Base-by-base conservation (phyloP, 1,284 basidiomycete species). In the Vanrija humicola region DNA sequence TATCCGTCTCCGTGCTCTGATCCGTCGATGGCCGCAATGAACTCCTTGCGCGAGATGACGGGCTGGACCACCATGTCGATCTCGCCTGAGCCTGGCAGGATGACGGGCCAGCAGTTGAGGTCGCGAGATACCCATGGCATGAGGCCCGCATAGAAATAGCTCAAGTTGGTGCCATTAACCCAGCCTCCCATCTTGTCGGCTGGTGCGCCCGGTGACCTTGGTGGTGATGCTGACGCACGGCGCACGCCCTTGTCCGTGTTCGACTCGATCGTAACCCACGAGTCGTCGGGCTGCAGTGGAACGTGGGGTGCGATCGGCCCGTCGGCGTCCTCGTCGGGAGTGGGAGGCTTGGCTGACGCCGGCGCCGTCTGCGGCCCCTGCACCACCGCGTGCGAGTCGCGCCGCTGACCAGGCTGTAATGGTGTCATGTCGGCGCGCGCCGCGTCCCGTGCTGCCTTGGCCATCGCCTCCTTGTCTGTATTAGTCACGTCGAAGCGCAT, bases 41-140 rank as follows among this genome's bases (percentile, higher is more conserved):
- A 75, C 39, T 82, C 82, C 21, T 68, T 76, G 45, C 90, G 80
- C 7, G 10, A 80, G 61, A 88, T 89, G 52, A 81, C 64, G 51
- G 83, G 82, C 77, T 92, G 86, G 18, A 85, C 78, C 38, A 83
- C 83, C 19, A 95, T 74, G 68, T 96, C 91, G 52, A 95, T 84
- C 39, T 86, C 70, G 0, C 91, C 92, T 66, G 91, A 87, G 48
- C 88, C 84, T 0, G 87, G 84, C 39, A 85, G 75, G 1, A 89
- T 86, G 4, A 89, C 85, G 0, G 91, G 91, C 74, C 92, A 94
- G 51, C 91, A 86, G 86, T 92, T 88, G 42, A 90, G 78, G 69
- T 91, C 87, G 48, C 86, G 84, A 7, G 76, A 69, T 0, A 81
- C 76, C 65, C 75, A 81, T 1, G 81, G 80, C 64, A 80, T 70